Conservation (phyloP, 129 eudicot genomes). For the Heracleum sosnowskyi region DNA sequence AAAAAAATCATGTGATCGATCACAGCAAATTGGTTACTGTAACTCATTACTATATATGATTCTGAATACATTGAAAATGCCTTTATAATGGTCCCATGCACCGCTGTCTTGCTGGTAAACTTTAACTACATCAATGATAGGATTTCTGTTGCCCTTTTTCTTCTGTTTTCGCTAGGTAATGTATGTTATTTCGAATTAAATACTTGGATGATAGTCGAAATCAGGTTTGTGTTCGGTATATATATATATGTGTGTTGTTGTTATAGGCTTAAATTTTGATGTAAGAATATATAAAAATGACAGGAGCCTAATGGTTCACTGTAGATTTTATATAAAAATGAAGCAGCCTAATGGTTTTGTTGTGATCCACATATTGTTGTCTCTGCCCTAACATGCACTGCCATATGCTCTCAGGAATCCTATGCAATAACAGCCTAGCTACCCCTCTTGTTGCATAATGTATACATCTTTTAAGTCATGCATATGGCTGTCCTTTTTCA, state of each 20-base stretch:
- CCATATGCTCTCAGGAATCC: constrained; percentile 12
- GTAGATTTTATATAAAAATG: not conserved
- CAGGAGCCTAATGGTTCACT: not conserved
- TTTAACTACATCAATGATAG: not conserved
- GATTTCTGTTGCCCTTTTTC: not conserved
- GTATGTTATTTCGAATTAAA: not conserved
- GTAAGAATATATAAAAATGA: not conserved
- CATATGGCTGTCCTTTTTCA: not conserved
- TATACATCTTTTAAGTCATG: constrained; percentile 4
- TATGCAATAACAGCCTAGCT: constrained; percentile 3
- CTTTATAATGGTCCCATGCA: not conserved
- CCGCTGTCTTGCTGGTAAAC: not conserved
- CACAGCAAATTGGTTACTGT: not conserved
- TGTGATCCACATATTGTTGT: constrained; percentile 10
- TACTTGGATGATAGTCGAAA: not conserved
- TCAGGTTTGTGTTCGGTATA: not conserved
- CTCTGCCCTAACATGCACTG: constrained; percentile 9
- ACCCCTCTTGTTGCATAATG: constrained; percentile 1
- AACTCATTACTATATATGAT: not conserved
- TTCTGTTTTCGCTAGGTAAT: not conserved
- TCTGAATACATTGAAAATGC: not conserved
- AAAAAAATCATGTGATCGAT: not conserved
- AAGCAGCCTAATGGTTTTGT: not conserved
- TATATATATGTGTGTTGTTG: too few relatives aligned
- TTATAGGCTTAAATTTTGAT: not conserved